phyloP scores from a whole-genome alignment of 2,329 filamentous ascomycete genomes.

The Aspergillus brunneoviolaceus region DNA sequence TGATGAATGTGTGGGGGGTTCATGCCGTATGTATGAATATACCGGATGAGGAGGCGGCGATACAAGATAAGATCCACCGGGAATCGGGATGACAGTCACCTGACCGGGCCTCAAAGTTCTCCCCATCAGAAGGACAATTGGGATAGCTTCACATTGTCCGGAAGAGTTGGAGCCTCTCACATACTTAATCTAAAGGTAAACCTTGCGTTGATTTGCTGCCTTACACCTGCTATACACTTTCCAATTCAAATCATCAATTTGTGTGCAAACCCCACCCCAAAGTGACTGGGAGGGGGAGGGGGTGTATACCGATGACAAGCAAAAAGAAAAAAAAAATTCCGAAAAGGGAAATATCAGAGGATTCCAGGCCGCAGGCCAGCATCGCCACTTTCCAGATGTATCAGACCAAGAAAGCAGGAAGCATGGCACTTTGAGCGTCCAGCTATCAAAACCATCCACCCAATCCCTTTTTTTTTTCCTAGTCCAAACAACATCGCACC shows the following conservation, averaged over 20 bases:
- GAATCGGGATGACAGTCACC: conserved; percentile 8
- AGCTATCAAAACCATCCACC: too few relatives aligned
- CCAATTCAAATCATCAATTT: background rate
- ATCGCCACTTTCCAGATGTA: too few relatives aligned
- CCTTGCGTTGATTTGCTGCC: accelerated
- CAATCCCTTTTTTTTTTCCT: too few relatives aligned
- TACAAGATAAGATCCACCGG: background rate
- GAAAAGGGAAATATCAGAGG: background rate
- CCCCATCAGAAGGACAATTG: background rate
- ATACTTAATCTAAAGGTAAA: background rate
- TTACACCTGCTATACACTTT: background rate
- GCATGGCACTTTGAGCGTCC: too few relatives aligned
- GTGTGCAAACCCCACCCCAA: background rate
- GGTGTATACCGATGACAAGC: background rate
- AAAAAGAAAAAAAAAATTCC: background rate
- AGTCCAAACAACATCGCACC: too few relatives aligned
- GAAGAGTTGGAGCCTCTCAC: background rate
- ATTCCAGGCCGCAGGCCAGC: too few relatives aligned
- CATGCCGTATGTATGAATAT: background rate
- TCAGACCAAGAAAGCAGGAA: too few relatives aligned
- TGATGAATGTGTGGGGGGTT: too few relatives aligned
- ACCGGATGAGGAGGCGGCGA: background rate
- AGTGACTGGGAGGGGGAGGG: background rate
- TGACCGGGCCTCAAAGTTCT: conserved; percentile 15
- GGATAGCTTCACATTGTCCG: background rate